Percentiles rank a stretch among this genome's conserved stretches.
Evolutionary conservation across 2,329 filamentous ascomycete genomes (phyloP).

Genomic region (Allantophomopsis cytisporea): DNA sequence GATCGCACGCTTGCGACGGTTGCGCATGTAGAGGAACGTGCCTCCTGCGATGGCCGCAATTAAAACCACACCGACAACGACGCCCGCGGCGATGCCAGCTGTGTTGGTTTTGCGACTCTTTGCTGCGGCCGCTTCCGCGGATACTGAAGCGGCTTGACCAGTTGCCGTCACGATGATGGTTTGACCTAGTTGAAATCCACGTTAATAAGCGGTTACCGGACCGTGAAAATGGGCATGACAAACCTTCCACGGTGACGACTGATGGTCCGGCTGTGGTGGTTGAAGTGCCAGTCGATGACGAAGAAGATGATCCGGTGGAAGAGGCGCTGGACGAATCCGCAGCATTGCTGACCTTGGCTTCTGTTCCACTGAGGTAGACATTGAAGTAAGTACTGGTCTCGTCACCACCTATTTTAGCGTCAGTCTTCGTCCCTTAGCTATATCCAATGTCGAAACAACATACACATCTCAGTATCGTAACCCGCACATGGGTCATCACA

Average conservation of each 20-base stretch:
- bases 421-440: slow-evolving; percentile 4
- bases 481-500: slow-evolving; percentile 15
- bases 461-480: slow-evolving; percentile 14
- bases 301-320: neutral
- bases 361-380: slow-evolving; percentile 14
- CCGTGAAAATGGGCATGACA: neutral
- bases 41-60: slow-evolving; percentile 53
- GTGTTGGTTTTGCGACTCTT: slow-evolving; percentile 38
- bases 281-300: slow-evolving; percentile 1
- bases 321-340: slow-evolving; percentile 4
- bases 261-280: slow-evolving; percentile 7
- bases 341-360: slow-evolving; percentile 6
- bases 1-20: slow-evolving; percentile 61
- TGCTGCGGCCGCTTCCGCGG: slow-evolving; percentile 2
- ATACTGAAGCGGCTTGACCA: slow-evolving; percentile 3
- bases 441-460: neutral
- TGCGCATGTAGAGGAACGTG: slow-evolving; percentile 60
- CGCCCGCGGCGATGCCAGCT: slow-evolving; percentile 77
- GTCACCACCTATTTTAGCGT: slow-evolving; percentile 13
- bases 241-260: slow-evolving; percentile 14
- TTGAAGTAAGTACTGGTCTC: slow-evolving; percentile 6
- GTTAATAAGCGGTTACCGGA: neutral
- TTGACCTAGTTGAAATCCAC: slow-evolving; percentile 4
- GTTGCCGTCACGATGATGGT: slow-evolving; percentile 16
- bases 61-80: slow-evolving; percentile 70